Conservation (phyloP, 2,329 filamentous ascomycete species). For the Epichloe typhina region DNA sequence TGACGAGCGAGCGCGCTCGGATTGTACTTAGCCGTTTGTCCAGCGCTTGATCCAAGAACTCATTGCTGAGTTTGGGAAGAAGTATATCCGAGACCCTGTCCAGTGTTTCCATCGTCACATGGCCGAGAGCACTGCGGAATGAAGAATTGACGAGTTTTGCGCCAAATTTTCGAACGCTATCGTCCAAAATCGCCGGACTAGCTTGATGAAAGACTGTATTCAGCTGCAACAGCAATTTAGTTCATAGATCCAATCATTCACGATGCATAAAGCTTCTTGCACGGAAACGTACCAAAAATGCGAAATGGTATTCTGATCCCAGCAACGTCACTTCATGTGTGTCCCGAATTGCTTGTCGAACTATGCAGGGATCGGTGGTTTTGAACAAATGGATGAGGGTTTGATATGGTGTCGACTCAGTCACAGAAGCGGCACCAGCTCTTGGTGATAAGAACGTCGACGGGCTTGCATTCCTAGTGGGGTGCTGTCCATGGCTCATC, state of each 20-base stretch:
- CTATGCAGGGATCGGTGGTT: slow-evolving; percentile 28
- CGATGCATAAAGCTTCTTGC: background rate
- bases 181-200: slow-evolving; percentile 21
- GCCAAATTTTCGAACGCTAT: slow-evolving; percentile 33
- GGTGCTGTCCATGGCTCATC: background rate
- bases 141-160: slow-evolving; percentile 26
- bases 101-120: slow-evolving; percentile 27
- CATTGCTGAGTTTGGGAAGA: slow-evolving; percentile 31
- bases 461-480: background rate
- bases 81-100: slow-evolving; percentile 32
- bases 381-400: slow-evolving; percentile 19
- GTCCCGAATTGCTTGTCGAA: slow-evolving; percentile 35
- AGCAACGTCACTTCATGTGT: slow-evolving; percentile 36
- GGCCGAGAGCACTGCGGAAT: slow-evolving; percentile 27
- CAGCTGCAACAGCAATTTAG: slow-evolving; percentile 25
- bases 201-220: slow-evolving; percentile 36
- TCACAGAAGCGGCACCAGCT: background rate
- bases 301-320: slow-evolving; percentile 38
- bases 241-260: background rate
- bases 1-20: slow-evolving; percentile 39
- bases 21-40: slow-evolving; percentile 39
- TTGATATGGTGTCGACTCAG: background rate
- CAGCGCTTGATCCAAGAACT: slow-evolving; percentile 40
- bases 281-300: slow-evolving; percentile 35
- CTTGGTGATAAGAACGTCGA: background rate